Evolutionary conservation across 2,329 filamentous ascomycete genomes (phyloP), one percentile per base, ranked within the genome.

Genomic region (Colletotrichum brevisporum): DNA sequence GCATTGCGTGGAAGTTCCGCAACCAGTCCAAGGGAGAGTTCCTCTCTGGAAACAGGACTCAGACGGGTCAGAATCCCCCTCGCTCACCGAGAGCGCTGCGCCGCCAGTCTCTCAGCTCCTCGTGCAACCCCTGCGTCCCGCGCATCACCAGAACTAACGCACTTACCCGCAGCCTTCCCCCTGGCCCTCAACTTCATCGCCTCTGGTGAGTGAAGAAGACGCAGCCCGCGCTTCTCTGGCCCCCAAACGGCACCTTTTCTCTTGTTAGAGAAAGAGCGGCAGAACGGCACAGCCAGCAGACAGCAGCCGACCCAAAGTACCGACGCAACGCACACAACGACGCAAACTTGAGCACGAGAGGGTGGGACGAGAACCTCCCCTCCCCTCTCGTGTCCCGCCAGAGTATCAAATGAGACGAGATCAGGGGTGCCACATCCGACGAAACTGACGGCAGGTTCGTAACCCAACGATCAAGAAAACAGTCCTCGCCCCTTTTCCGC

Each of bases 111-210:
- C 31, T 6, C 15, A 15, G 16, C 4, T 5, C 27, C 63, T 24
- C 51, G 13, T 12, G 47, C 41, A 43, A 43, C 41, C 41, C 41
- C n/a, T 16, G 45, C 18, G 45, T 47, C 45, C 12, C 9, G 10
- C n/a, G n/a, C 10, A 21, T 8, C 18, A 43, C 18, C 18, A 24
- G 18, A 60, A 68, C 62, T 83, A 74, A 83, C 77, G 69, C 58
- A 12, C 18, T 8, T 36, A 26, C 63, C 50, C 56, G 69, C 76
- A 96, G 93, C 92, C 73, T 83, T 94, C 73, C 93, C 93, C 75
- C 84, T 96, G 81, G 92, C 93, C 80, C 86, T 96, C 78, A 96
- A 96, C 84, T 96, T 96, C 85, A 93, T 96, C 84, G 93, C 93
- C 80, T 94, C 93, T 85, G 92, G 93, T 96, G 90, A 95, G 93